A percentile compares a stretch with the other conserved stretches of the same genome.
phyloP scores from a whole-genome alignment of 2,329 filamentous ascomycete species.

The Biscogniauxia mediterranea region DNA sequence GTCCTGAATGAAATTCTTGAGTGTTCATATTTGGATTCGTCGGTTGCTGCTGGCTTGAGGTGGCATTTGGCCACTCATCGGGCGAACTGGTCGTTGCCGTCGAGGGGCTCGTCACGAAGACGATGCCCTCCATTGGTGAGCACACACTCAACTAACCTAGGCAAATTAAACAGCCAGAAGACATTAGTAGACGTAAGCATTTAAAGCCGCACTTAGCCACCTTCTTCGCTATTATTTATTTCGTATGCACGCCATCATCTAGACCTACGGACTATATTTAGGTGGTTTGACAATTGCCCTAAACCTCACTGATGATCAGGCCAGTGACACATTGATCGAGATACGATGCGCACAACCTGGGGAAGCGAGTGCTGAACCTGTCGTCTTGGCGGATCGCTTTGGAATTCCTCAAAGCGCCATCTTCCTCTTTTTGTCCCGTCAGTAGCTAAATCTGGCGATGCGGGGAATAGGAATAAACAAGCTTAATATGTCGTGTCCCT shows the following conservation, averaged over 20 bases:
- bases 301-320: conserved; percentile 2
- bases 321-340: not conserved
- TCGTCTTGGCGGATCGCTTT: not conserved
- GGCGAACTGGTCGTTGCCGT: conserved; percentile 9
- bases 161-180: conserved; percentile 5
- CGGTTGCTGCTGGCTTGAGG: conserved; percentile 15
- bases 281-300: not conserved
- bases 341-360: conserved; percentile 10
- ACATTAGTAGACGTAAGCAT: conserved; percentile 9
- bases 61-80: conserved; percentile 17
- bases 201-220: conserved; percentile 23
- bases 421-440: conserved; percentile 16
- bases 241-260: conserved; percentile 4
- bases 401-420: not conserved
- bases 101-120: conserved; percentile 12
- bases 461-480: conserved; percentile 28
- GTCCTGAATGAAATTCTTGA: conserved; percentile 11
- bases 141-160: conserved; percentile 20
- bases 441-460: conserved; percentile 15
- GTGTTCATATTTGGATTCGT: conserved; percentile 22
- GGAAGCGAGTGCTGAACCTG: not conserved
- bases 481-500: conserved; percentile 24
- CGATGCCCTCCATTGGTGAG: conserved; percentile 13
- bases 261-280: conserved; percentile 6
- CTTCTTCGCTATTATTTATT: conserved; percentile 7